A percentile compares a stretch with the other conserved stretches of the same genome.
phyloP scores from a whole-genome alignment of 306 rosid genomes.

The Lupinus albus region DNA sequence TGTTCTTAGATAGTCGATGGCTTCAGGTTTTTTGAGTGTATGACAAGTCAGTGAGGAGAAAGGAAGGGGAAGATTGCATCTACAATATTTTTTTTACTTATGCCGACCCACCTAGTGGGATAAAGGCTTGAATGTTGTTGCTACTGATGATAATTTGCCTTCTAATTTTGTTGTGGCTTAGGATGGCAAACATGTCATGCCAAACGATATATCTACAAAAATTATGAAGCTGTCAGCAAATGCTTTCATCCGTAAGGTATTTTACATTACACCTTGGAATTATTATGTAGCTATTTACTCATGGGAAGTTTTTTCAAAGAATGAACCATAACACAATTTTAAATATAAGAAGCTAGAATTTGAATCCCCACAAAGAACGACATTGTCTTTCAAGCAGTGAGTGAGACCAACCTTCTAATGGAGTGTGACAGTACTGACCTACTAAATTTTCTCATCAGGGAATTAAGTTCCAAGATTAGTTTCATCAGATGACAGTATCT shows the following conservation, averaged over 20 bases:
- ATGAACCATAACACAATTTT: not conserved
- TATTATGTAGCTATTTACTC: not conserved
- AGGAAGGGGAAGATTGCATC: conserved; percentile 15
- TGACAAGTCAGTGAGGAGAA: conserved; percentile 2
- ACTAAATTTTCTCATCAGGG: not conserved
- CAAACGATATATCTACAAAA: conserved; percentile 49
- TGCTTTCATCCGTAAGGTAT: conserved; percentile 74
- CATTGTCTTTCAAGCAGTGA: not conserved
- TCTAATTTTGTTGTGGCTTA: conserved; percentile 43
- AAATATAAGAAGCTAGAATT: conserved; percentile 18
- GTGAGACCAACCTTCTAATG: not conserved
- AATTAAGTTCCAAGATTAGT: not conserved
- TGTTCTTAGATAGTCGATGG: conserved; percentile 15
- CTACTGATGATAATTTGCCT: conserved; percentile 32
- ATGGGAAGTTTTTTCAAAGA: conserved; percentile 8
- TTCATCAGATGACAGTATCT: not conserved
- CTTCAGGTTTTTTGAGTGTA: not conserved
- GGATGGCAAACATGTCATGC: conserved; percentile 59
- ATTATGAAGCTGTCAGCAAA: conserved; percentile 65
- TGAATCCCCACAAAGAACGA: not conserved
- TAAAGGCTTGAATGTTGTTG: too few relatives aligned
- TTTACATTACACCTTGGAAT: conserved; percentile 19
- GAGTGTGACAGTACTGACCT: not conserved
- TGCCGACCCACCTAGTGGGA: too few relatives aligned
- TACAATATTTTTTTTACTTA: conserved; percentile 8